Percentiles rank a stretch among this genome's conserved stretches.
phyloP scores from a whole-genome alignment of 1,139 yeast species.

The Diutina ranongensis region DNA sequence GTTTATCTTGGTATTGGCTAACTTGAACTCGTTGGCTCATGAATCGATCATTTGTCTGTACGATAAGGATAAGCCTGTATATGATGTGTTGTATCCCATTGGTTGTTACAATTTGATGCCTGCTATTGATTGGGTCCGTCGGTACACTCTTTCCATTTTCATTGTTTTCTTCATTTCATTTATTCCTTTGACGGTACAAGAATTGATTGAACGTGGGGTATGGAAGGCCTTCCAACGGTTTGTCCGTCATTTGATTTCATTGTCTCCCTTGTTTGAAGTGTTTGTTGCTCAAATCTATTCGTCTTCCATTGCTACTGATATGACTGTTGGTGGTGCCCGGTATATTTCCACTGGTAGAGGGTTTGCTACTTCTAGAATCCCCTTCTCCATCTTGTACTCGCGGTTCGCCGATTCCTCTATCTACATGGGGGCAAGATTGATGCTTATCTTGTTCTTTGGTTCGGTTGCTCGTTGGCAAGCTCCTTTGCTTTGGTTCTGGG shows the following conservation, averaged over 20 bases:
- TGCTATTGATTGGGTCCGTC: slow-evolving; percentile 92
- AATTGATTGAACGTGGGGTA: slow-evolving; percentile 92
- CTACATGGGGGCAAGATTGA: slow-evolving; percentile 88
- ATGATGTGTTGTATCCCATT: slow-evolving; percentile 72
- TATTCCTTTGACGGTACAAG: slow-evolving; percentile 93
- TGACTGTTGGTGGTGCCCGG: slow-evolving; percentile 98
- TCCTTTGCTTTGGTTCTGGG: slow-evolving; percentile 97
- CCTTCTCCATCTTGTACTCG: slow-evolving; percentile 88
- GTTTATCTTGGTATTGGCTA: slow-evolving; percentile 84
- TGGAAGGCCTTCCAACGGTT: slow-evolving; percentile 94
- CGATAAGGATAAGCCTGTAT: slow-evolving; percentile 73
- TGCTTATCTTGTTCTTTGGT: slow-evolving; percentile 83
- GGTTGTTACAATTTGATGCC: slow-evolving; percentile 94
- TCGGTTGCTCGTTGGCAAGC: slow-evolving; percentile 96
- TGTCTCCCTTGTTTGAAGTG: slow-evolving; percentile 96
- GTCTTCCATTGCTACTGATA: slow-evolving; percentile 78
- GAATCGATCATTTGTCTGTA: slow-evolving; percentile 82
- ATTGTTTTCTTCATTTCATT: slow-evolving; percentile 97
- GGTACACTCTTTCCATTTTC: slow-evolving; percentile 94
- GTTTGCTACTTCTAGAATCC: slow-evolving; percentile 96
- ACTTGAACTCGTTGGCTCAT: slow-evolving; percentile 84
- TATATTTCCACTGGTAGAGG: slow-evolving; percentile 99
- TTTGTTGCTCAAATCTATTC: slow-evolving; percentile 97
- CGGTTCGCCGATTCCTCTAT: slow-evolving; percentile 97
- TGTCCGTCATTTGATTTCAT: slow-evolving; percentile 74